Base-by-base conservation (phyloP, 2,329 filamentous ascomycete genomes). In the Cytospora paraplurivora region DNA sequence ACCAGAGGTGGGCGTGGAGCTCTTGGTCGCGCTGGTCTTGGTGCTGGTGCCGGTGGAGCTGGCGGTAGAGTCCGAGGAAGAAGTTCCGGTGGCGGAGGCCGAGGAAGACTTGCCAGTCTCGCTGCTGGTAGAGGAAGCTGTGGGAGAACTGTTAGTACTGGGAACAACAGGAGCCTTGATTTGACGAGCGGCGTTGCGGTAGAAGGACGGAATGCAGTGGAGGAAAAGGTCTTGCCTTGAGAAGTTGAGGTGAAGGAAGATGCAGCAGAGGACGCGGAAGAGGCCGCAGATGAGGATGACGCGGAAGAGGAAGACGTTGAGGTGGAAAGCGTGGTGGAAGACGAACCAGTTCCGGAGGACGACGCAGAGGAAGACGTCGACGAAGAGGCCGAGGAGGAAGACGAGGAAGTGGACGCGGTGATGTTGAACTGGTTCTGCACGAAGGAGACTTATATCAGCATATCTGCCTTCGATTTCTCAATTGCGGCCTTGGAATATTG, bases 341-440 rank as follows among this genome's bases (percentile, higher is more conserved):
- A 54, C 37, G 59, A 49, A 47, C 44, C 44, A n/a, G 41, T n/a
- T n/a, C 8, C 7, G 32, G 59, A 32, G 32, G 54, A 57, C 21
- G 63, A 62, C 5, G 61, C 61, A 12, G 63, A 67, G 13, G 54
- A 19, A n/a, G 55, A 62, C 10, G 62, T n/a, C 33, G 38, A 51
- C 17, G 60, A 65, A 8, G 62, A 47, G n/a, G 54, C 55, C 27
- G 63, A 62, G 7, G 61, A 63, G 7, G 63, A 67, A 13, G 54
- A 19, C 13, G 55, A 62, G 8, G 62, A 49, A 10, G 62, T 33
- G 55, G 41, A 37, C 32, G 52, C 44, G 51, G 57, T 65, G 52
- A 62, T 56, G 54, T 67, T 60, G 66, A 66, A 63, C 55, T 63
- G 59, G 63, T 59, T 63, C 62, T 66, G 15, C 21, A 35, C 32